Conservation (phyloP, 495 filamentous ascomycete species). For the Polyplosphaeria fusca region DNA sequence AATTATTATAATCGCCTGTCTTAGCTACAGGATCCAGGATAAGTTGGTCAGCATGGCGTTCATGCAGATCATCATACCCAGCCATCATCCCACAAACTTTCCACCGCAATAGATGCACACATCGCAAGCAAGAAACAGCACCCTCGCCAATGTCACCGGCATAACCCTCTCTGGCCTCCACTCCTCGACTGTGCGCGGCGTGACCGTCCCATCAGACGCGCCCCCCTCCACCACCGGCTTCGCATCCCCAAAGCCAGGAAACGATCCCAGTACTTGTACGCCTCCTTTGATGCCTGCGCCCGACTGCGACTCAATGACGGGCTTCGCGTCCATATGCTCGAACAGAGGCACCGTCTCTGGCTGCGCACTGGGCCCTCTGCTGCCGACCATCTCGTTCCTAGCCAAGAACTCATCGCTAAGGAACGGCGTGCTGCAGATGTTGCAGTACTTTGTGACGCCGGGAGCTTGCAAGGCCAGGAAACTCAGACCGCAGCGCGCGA, state of each 20-base stretch:
- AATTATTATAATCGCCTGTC: no score
- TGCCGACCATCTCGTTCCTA: slow-evolving; percentile 8
- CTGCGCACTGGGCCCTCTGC: no score
- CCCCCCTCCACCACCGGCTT: background rate
- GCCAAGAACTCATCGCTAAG: slow-evolving; percentile 45
- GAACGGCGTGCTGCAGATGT: slow-evolving; percentile 49
- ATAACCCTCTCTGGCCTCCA: background rate
- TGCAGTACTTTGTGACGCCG: slow-evolving; percentile 54
- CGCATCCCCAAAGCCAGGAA: background rate
- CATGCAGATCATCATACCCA: no score
- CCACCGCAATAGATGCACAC: slow-evolving; percentile 55
- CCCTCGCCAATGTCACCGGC: slow-evolving; percentile 28
- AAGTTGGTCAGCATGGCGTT: no score
- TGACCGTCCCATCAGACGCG: background rate
- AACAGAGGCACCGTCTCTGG: background rate
- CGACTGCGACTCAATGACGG: background rate
- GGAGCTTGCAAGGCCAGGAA: slow-evolving; percentile 56
- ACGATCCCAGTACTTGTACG: background rate
- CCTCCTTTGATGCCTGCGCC: background rate
- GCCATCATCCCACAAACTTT: slow-evolving; percentile 45
- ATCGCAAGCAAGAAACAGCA: slow-evolving; percentile 50
- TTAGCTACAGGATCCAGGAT: no score
- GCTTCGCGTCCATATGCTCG: background rate
- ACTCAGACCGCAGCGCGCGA: slow-evolving; percentile 53
- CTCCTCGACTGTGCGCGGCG: background rate